phyloP scores from a whole-genome alignment of 2,329 filamentous ascomycete genomes.

The Cucurbitaria berberidis region DNA sequence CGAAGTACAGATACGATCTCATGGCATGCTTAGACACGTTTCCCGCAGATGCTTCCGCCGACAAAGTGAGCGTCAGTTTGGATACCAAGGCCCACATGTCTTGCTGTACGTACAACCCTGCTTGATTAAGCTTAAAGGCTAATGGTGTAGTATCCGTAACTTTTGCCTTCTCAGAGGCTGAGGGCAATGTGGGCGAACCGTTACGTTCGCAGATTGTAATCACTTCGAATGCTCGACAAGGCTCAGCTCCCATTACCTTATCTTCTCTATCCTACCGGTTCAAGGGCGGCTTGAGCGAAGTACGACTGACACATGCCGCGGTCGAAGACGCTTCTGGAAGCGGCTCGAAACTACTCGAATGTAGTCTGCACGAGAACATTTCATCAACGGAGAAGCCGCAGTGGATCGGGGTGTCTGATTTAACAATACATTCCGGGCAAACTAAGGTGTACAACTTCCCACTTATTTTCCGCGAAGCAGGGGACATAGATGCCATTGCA shows the following conservation, averaged over 20 bases:
- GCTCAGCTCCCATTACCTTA: constrained; percentile 55
- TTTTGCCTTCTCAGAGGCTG: constrained; percentile 60
- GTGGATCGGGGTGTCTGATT: constrained; percentile 65
- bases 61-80: constrained; percentile 55
- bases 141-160: constrained; percentile 54
- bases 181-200: constrained; percentile 66
- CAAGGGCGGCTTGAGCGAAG: constrained; percentile 52
- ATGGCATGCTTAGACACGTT: constrained; percentile 54
- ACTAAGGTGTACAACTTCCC: constrained; percentile 74
- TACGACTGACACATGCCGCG: constrained; percentile 37
- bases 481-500: constrained; percentile 71
- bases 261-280: constrained; percentile 60
- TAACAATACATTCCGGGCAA: constrained; percentile 71
- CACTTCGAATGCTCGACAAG: constrained; percentile 54
- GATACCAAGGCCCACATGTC: constrained; percentile 57
- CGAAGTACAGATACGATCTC: constrained; percentile 53
- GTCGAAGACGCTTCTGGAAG: constrained; percentile 14
- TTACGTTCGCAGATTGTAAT: constrained; percentile 63
- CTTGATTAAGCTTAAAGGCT: constrained; percentile 39
- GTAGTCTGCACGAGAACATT: constrained; percentile 36
- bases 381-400: constrained; percentile 39
- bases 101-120: constrained; percentile 51
- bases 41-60: constrained; percentile 36
- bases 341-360: constrained; percentile 26
- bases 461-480: constrained; percentile 79